Conservation (phyloP, 2,329 filamentous ascomycete genomes). For the Helminthosporium solani region DNA sequence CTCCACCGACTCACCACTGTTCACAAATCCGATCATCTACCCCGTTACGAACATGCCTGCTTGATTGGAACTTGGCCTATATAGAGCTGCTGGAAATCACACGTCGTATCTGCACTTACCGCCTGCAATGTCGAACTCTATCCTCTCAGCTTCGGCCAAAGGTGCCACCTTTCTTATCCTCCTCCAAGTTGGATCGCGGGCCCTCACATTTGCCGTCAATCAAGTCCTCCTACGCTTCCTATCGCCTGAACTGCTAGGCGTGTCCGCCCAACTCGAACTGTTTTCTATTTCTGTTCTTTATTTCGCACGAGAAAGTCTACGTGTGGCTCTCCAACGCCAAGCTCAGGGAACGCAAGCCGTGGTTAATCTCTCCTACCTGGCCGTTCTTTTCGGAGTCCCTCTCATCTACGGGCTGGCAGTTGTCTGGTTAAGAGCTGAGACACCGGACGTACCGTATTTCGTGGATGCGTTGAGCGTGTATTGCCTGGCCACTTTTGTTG, state of each 20-base stretch:
- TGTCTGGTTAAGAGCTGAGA: slow-evolving; percentile 62
- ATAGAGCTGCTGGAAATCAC: not conserved
- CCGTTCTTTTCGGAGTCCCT: slow-evolving; percentile 66
- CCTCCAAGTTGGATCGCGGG: slow-evolving; percentile 83
- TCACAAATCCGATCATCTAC: slow-evolving; percentile 16
- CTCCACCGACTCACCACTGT: slow-evolving; percentile 18
- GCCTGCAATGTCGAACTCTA: slow-evolving; percentile 33
- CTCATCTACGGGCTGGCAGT: slow-evolving; percentile 65
- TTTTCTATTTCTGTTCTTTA: slow-evolving; percentile 93
- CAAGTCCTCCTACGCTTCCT: slow-evolving; percentile 86
- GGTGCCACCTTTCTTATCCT: slow-evolving; percentile 84
- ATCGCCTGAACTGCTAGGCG: slow-evolving; percentile 79
- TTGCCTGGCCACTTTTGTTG: slow-evolving; percentile 62
- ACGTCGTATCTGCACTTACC: not conserved
- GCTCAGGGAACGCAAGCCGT: slow-evolving; percentile 65
- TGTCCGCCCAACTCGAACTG: slow-evolving; percentile 87
- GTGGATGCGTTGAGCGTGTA: slow-evolving; percentile 56
- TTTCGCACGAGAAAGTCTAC: slow-evolving; percentile 86
- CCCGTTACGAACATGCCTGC: slow-evolving; percentile 21
- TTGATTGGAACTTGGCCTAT: slow-evolving; percentile 11
- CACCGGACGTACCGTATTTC: slow-evolving; percentile 64
- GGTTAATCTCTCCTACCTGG: slow-evolving; percentile 84
- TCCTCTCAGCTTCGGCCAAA: slow-evolving; percentile 55
- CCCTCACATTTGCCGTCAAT: slow-evolving; percentile 87
- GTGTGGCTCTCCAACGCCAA: slow-evolving; percentile 87